Base-by-base conservation (phyloP, 1,139 yeast species). In the Candida sp. region DNA sequence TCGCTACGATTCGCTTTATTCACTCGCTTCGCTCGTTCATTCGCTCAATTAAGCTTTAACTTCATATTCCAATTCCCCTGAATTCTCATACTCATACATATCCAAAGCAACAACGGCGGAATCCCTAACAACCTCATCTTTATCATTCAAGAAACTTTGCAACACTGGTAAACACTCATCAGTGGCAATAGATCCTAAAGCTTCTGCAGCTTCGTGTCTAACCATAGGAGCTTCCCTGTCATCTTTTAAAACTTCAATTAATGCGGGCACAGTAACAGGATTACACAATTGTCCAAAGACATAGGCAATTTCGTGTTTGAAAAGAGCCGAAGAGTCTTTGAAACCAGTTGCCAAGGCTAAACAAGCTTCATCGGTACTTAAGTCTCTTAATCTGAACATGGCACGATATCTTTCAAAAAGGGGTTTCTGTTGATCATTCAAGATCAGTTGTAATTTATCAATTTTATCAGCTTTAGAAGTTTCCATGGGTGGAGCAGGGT, bases 141-240 rank as follows among this genome's bases (percentile, higher is more conserved):
- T 74, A 62, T 95, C 99, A 55, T 81, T 73, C 56, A 91, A 77
- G 65, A 87, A 87, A 37, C 82, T 73, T 61, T 87, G 79, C 58
- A 95, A 79, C 34, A 93, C 84, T 15, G 97, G 97, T 52, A 91
- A 76, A 41, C 93, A 96, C 46, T 91, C 97, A 56, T 88, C 96
- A n/a, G 97, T 88, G 22, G 97, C 98, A 62, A 95, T 93, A 25
- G 96, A 81, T 22, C 99, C 99, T 55, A 95, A 77, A 25, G 99
- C 99, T 69, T 95, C 99, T 27, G 99, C 99, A 45, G 99, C 99
- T 69, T 95, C 99, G 63, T 95, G 99, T 70, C 99, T 85, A 32
- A 95, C 99, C 99, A 95, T 95, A 48, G 95, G 96, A 38, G 95
- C 98, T 70, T 95, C 97, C 15, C 68, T 61, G 45, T 76, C 79